A percentile compares a stretch with the other conserved stretches of the same genome.
phyloP scores from a whole-genome alignment of 129 eudicot genomes.

The Artemisia tridentata region DNA sequence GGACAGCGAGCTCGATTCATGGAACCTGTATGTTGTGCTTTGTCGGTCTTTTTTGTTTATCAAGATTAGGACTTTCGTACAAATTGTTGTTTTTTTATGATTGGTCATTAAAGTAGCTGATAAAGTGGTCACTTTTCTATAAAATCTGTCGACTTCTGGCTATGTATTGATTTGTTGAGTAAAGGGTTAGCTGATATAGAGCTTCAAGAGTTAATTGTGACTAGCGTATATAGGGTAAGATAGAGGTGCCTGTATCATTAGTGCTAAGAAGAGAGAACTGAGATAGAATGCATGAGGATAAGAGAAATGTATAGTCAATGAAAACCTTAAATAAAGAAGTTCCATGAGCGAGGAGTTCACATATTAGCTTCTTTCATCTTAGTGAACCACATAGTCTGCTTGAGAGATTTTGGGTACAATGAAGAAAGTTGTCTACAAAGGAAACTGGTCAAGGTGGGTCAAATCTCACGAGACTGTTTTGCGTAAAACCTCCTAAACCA shows the following conservation, averaged over 20 bases:
- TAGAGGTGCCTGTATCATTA: not conserved
- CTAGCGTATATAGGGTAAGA: not conserved
- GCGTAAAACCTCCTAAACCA: too few relatives aligned
- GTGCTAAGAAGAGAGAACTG: constrained; percentile 9
- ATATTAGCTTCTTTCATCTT: not conserved
- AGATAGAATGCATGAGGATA: not conserved
- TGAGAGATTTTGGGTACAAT: not conserved
- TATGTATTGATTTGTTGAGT: not conserved
- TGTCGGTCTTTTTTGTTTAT: not conserved
- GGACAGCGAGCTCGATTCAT: constrained; percentile 41
- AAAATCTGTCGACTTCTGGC: not conserved
- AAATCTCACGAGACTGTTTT: too few relatives aligned
- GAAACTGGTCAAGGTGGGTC: too few relatives aligned
- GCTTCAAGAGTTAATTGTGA: not conserved
- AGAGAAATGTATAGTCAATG: too few relatives aligned
- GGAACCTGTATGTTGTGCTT: constrained; percentile 42
- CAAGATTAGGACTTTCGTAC: not conserved
- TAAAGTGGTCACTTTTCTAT: not conserved
- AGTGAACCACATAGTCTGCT: not conserved
- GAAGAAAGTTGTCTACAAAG: too few relatives aligned
- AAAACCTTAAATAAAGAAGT: too few relatives aligned
- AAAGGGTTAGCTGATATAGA: too few relatives aligned
- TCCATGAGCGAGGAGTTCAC: too few relatives aligned
- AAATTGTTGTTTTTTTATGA: not conserved
- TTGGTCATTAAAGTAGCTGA: too few relatives aligned